phyloP scores from a whole-genome alignment of 768 basidiomycete genomes.

The Boletus barrowsii region DNA sequence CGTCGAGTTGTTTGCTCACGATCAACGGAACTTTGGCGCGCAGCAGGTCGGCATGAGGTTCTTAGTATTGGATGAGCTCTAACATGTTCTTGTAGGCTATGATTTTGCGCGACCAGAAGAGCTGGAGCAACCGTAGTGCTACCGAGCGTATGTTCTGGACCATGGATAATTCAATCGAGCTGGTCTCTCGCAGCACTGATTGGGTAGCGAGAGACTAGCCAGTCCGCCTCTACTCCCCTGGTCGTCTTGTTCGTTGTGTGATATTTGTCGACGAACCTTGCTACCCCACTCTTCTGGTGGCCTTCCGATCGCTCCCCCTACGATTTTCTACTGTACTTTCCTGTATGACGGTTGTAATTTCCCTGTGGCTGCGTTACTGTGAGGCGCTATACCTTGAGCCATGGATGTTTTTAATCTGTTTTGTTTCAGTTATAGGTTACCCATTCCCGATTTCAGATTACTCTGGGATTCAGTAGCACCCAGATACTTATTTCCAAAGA shows the following conservation, averaged over 20 bases:
- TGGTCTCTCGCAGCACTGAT: slow-evolving; percentile 80
- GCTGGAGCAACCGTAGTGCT: slow-evolving; percentile 88
- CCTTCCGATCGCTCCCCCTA: slow-evolving; percentile 2
- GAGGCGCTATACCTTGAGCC: slow-evolving; percentile 6
- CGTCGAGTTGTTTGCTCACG: slow-evolving; percentile 87
- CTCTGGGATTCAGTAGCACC: slow-evolving; percentile 7
- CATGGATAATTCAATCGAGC: slow-evolving; percentile 84
- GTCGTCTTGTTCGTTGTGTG: slow-evolving; percentile 9
- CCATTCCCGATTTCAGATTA: slow-evolving; percentile 8
- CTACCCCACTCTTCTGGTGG: slow-evolving; percentile 7
- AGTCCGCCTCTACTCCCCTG: background rate
- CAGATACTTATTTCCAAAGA: slow-evolving; percentile 8
- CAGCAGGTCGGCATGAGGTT: slow-evolving; percentile 70
- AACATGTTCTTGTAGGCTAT: slow-evolving; percentile 61
- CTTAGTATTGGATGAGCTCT: background rate
- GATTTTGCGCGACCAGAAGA: slow-evolving; percentile 93
- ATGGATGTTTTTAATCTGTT: slow-evolving; percentile 12
- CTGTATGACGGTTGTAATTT: slow-evolving; percentile 22
- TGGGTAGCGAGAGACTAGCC: slow-evolving; percentile 75
- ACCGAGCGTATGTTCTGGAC: slow-evolving; percentile 94
- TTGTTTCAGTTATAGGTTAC: slow-evolving; percentile 1
- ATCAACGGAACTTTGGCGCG: slow-evolving; percentile 93
- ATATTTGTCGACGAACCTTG: slow-evolving; percentile 1
- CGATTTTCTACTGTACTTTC: slow-evolving; percentile 19
- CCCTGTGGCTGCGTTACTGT: slow-evolving; percentile 11